Percentiles rank a stretch among this genome's conserved stretches.
phyloP scores from a whole-genome alignment of 306 rosid species.

The Gynostemma pentaphyllum region DNA sequence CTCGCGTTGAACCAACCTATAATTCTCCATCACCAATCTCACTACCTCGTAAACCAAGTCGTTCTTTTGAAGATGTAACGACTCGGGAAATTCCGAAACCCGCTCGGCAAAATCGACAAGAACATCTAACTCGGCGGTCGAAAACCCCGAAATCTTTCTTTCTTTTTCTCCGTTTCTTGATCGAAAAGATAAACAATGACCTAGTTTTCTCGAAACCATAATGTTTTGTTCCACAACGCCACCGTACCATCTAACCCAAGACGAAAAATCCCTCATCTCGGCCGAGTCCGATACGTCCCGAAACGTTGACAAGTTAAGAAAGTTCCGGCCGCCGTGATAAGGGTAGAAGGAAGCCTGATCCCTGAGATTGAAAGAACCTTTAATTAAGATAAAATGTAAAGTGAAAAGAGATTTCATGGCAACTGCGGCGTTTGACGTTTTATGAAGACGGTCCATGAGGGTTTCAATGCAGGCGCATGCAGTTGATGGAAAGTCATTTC shows the following conservation, averaged over 20 bases:
- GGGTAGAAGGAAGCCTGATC: conserved; percentile 48
- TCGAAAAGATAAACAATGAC: conserved; percentile 17
- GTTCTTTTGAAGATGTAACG: conserved; percentile 36
- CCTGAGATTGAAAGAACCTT: conserved; percentile 38
- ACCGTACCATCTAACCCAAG: conserved; percentile 85
- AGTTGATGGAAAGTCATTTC: conserved; percentile 17
- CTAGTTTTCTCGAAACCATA: conserved; percentile 29
- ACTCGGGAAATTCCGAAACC: conserved; percentile 37
- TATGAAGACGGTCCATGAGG: conserved; percentile 64
- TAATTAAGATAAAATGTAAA: conserved; percentile 32
- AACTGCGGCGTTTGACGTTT: conserved; percentile 47
- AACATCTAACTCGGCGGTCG: conserved; percentile 27
- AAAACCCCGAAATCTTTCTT: conserved; percentile 14
- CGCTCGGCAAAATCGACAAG: conserved; percentile 41
- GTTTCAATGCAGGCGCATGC: conserved; percentile 43
- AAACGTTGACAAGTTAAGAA: conserved; percentile 50
- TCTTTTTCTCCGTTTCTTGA: conserved; percentile 1
- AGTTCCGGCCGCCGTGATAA: conserved; percentile 50
- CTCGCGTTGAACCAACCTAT: conserved; percentile 45
- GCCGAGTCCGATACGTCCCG: conserved; percentile 42
- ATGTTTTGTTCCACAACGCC: conserved; percentile 41
- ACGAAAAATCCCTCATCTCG: conserved; percentile 28
- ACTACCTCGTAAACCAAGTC: conserved; percentile 55
- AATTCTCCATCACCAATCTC: conserved; percentile 46
- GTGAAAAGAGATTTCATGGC: conserved; percentile 77